Conservation (phyloP, 2,329 filamentous ascomycete genomes). For the Sclerotinia glacialis region DNA sequence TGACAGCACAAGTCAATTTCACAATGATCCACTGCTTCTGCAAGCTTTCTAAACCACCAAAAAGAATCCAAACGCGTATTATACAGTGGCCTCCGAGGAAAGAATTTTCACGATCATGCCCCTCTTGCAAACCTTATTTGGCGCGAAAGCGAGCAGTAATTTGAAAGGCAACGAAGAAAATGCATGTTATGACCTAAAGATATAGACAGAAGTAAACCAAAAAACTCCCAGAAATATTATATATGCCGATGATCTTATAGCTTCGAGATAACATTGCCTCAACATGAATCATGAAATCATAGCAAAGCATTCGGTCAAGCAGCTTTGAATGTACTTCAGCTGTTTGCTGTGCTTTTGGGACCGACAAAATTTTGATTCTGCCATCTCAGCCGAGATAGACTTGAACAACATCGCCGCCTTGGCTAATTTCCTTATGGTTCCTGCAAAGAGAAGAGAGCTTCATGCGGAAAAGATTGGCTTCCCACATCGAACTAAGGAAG, state of each 20-base stretch:
- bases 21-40: background rate
- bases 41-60: background rate
- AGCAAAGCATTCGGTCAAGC: background rate
- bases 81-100: background rate
- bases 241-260: background rate
- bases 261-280: accelerated
- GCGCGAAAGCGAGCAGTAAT: background rate
- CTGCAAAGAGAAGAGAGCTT: background rate
- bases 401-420: background rate
- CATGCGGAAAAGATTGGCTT: background rate
- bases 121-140: background rate
- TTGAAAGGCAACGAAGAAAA: background rate
- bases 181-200: background rate
- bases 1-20: background rate
- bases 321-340: background rate
- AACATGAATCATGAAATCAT: background rate
- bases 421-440: background rate
- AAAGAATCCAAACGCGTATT: background rate
- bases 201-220: background rate
- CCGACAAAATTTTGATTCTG: background rate
- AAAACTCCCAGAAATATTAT: background rate
- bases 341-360: background rate
- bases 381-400: background rate
- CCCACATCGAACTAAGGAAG: background rate
- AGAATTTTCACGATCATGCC: background rate